Base-by-base conservation (phyloP, 495 filamentous ascomycete genomes). In the Neurospora pannonica region DNA sequence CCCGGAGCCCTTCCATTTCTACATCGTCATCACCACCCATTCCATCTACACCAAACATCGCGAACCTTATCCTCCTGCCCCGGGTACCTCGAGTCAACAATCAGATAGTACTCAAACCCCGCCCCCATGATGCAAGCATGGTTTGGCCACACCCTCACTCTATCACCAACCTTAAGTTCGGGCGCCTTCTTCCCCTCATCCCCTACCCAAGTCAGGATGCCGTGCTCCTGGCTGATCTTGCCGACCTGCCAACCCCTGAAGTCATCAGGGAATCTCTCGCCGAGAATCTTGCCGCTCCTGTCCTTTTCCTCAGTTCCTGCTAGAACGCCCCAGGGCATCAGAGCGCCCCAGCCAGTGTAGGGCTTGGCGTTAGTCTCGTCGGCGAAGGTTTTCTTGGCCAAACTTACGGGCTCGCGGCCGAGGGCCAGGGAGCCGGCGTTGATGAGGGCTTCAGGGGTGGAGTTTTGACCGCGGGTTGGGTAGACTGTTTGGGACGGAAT, bases 51-150 rank as follows among this genome's bases (percentile, higher is more conserved):
- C 92, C 92, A 94, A 15, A 93, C 87, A 84, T 93, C 92, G 46
- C 92, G 84, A 72, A 93, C 83, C 76, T 88, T 88, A 43, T 90
- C 86, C 71, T 87, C 83, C 31, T 77, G 75, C 1, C 82, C 84
- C 74, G 84, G 82, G 11, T 78, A 81, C 43, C 86, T 82, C 36
- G 88, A 89, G 81, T 97, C 92, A 5, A 97, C 89, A 34, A 97
- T 83, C 39, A 94, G 82, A 81, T 94, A 97, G 83, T 88, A 95
- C 8, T 88, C 90, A 80, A 90, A 91, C 3, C 89, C 88, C 0
- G 90, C 90, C 0, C 92, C 91, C 5, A 93, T 89, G 71, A 96
- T 91, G 78, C 94, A 97, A 46, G 92, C 88, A 82, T 97, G 94
- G 77, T 97, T 97, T 0, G 94, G 93, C 87, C 90, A 95, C 13